phyloP scores from a whole-genome alignment of 345 rosid species.

The Cardamine resedifolia region DNA sequence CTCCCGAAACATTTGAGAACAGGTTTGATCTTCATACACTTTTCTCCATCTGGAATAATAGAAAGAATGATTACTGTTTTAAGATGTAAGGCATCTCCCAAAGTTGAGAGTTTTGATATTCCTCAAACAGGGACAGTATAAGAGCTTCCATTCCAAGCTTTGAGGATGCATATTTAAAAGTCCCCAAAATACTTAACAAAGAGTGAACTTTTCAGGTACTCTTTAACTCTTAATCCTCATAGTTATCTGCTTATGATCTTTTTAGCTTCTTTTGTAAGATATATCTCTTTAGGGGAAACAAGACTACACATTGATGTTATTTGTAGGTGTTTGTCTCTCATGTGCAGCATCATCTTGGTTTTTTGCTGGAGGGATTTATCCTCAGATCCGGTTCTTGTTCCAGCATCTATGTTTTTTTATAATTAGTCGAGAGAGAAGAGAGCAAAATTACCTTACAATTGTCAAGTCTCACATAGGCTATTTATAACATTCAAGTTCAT shows the following conservation, averaged over 20 bases:
- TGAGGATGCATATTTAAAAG: constrained; percentile 53
- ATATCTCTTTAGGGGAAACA: background rate
- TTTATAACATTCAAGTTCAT: constrained; percentile 5
- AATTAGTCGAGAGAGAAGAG: background rate
- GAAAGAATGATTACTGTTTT: background rate
- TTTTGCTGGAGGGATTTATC: background rate
- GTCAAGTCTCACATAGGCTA: background rate
- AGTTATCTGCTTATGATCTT: background rate
- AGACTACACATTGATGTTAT: background rate
- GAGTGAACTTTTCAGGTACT: constrained; percentile 45
- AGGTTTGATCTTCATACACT: constrained; percentile 41
- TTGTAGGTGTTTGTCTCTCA: background rate
- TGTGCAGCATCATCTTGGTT: constrained; percentile 26
- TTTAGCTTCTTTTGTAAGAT: background rate
- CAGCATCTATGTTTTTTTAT: background rate
- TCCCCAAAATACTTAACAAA: constrained; percentile 66
- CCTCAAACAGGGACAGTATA: constrained; percentile 51
- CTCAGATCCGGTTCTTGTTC: constrained; percentile 9
- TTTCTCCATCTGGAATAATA: background rate
- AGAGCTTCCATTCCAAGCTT: constrained; percentile 66
- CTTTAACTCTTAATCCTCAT: constrained; percentile 4
- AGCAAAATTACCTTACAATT: background rate
- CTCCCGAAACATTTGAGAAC: constrained; percentile 62
- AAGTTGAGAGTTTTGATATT: constrained; percentile 2
- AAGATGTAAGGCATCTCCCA: background rate